Percentiles rank a stretch among this genome's conserved stretches.
Evolutionary conservation across 164 flowering plant genomes (phyloP).

Genomic region (Piper longum): DNA sequence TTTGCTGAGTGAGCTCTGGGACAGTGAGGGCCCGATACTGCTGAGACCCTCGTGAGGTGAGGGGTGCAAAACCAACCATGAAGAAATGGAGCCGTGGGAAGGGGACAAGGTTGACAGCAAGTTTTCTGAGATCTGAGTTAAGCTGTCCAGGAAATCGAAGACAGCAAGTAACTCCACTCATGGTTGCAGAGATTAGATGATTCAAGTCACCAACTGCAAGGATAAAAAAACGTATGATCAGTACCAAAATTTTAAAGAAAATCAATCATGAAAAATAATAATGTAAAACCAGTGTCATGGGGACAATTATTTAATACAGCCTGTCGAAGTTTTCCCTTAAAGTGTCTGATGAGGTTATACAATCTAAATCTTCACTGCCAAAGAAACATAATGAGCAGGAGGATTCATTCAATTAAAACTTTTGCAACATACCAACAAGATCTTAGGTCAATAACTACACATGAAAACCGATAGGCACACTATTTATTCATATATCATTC

Average conservation of each 20-base stretch:
- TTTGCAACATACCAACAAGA: too few relatives aligned
- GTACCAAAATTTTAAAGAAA: background rate
- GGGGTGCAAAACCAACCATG: conserved; percentile 60
- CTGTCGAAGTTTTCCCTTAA: too few relatives aligned
- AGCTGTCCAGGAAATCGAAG: conserved; percentile 56
- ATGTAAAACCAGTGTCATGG: background rate
- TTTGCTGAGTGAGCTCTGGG: conserved; percentile 54
- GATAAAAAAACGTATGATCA: background rate
- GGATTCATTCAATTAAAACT: too few relatives aligned
- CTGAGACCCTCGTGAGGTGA: conserved; percentile 60
- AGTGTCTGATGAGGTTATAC: too few relatives aligned
- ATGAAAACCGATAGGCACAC: too few relatives aligned
- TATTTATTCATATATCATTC: too few relatives aligned
- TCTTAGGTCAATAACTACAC: too few relatives aligned
- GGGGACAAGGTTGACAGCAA: conserved; percentile 55
- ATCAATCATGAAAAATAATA: background rate
- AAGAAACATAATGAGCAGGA: too few relatives aligned
- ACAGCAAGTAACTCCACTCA: conserved; percentile 65
- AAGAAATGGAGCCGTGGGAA: conserved; percentile 62
- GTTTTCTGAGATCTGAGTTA: conserved; percentile 51
- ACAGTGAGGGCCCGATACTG: conserved; percentile 51
- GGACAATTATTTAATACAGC: too few relatives aligned
- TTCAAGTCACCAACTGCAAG: conserved; percentile 54
- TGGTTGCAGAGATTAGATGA: conserved; percentile 52
- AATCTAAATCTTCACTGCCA: too few relatives aligned